Evolutionary conservation across 2,329 filamentous ascomycete genomes (phyloP).

Genomic region (Aspergillus quadricinctus): DNA sequence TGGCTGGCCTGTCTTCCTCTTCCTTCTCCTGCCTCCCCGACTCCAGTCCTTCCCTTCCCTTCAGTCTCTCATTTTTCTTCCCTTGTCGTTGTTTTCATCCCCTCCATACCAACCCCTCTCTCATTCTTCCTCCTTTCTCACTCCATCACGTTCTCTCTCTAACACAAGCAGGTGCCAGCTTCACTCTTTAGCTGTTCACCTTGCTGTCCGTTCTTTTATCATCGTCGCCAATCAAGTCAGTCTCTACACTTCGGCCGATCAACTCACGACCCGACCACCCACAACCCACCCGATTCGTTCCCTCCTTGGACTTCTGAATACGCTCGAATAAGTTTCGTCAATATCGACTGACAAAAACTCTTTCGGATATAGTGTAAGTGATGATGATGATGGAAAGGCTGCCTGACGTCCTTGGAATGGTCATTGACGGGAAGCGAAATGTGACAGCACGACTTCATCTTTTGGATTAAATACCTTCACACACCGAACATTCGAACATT

Average conservation of each 20-base stretch:
- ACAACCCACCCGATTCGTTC: slow-evolving; percentile 17
- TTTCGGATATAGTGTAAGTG: slow-evolving; percentile 11
- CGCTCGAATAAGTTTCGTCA: neutral
- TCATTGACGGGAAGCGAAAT: neutral
- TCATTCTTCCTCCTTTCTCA: slow-evolving; percentile 21
- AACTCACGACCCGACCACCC: slow-evolving; percentile 11
- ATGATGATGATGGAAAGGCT: neutral
- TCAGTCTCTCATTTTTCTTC: neutral
- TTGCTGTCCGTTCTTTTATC: slow-evolving; percentile 47
- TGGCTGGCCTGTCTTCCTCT: slow-evolving; percentile 10
- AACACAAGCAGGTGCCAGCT: slow-evolving; percentile 49
- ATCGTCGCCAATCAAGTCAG: slow-evolving; percentile 10
- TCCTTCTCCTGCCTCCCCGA: slow-evolving; percentile 22
- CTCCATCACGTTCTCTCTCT: slow-evolving; percentile 22
- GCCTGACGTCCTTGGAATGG: neutral
- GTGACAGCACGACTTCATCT: slow-evolving; percentile 8
- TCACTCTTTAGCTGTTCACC: slow-evolving; percentile 60
- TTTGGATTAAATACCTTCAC: slow-evolving; percentile 7
- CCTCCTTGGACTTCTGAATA: slow-evolving; percentile 8
- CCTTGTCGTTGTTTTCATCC: neutral
- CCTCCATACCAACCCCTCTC: slow-evolving; percentile 1
- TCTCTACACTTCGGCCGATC: slow-evolving; percentile 12
- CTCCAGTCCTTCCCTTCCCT: slow-evolving; percentile 5
- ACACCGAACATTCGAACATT: neutral
- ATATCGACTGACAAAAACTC: neutral